Percentiles rank a stretch among this genome's conserved stretches.
phyloP scores from a whole-genome alignment of 257 asterid species.

The Solanum commersonii region DNA sequence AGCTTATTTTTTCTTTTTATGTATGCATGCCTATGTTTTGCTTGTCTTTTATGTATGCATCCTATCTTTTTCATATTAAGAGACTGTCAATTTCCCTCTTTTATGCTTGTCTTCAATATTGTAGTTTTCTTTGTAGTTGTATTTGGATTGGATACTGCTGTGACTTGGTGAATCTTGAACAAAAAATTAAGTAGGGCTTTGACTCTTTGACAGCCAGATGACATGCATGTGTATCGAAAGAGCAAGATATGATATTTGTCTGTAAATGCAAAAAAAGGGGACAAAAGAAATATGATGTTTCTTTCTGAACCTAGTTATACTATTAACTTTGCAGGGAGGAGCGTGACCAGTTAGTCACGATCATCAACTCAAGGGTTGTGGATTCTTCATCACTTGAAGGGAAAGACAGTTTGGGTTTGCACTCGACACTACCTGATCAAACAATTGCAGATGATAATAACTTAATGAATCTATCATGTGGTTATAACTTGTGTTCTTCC shows the following conservation, averaged over 20 bases:
- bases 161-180: not conserved
- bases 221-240: not conserved
- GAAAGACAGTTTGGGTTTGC: conserved; percentile 20
- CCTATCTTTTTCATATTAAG: not conserved
- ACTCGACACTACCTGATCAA: conserved; percentile 18
- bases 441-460: conserved; percentile 29
- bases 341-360: conserved; percentile 48
- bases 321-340: conserved; percentile 49
- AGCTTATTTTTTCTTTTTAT: not conserved
- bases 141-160: not conserved
- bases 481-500: not conserved
- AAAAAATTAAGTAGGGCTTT: not conserved
- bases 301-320: not conserved
- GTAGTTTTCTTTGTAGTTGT: not conserved
- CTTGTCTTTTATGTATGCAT: not conserved
- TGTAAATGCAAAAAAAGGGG: not conserved
- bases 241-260: not conserved
- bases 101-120: not conserved
- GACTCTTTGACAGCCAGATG: not conserved
- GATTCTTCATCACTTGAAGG: conserved; percentile 26
- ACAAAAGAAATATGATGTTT: not conserved
- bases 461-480: not conserved
- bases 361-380: conserved; percentile 59
- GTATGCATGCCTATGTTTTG: not conserved
- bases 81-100: not conserved